phyloP scores from a whole-genome alignment of 2,329 filamentous ascomycete genomes.

The Talaromyces verruculosus region DNA sequence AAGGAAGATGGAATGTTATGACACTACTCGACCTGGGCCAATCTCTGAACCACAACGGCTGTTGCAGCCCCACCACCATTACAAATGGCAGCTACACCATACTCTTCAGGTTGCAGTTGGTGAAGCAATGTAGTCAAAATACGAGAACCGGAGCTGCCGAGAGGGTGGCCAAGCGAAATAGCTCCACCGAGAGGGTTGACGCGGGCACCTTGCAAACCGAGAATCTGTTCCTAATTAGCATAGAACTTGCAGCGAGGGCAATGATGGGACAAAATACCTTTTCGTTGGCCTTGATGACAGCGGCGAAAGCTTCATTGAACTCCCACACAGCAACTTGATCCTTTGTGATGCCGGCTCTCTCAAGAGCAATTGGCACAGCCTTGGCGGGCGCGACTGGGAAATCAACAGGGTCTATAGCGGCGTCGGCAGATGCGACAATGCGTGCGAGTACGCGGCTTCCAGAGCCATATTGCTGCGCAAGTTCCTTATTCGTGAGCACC shows the following conservation, averaged over 20 bases:
- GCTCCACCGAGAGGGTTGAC: conserved; percentile 89
- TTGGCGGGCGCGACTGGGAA: conserved; percentile 92
- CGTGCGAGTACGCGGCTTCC: conserved; percentile 80
- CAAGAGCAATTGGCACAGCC: conserved; percentile 84
- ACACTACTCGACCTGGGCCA: conserved; percentile 54
- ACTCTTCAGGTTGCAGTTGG: conserved; percentile 87
- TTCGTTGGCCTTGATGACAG: conserved; percentile 90
- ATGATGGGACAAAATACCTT: conserved; percentile 57
- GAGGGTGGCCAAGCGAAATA: conserved; percentile 85
- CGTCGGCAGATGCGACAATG: conserved; percentile 83
- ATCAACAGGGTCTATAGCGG: conserved; percentile 85
- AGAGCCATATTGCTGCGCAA: conserved; percentile 76
- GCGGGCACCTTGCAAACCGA: conserved; percentile 73
- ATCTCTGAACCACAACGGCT: conserved; percentile 84
- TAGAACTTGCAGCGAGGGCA: background rate
- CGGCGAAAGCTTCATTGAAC: conserved; percentile 97
- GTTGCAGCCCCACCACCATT: conserved; percentile 93
- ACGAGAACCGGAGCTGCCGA: conserved; percentile 89
- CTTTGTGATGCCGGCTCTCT: conserved; percentile 84
- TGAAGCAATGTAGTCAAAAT: conserved; percentile 89
- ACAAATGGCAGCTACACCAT: conserved; percentile 93
- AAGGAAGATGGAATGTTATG: background rate
- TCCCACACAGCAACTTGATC: conserved; percentile 95
- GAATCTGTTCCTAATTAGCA: conserved; percentile 53
- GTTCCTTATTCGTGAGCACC: conserved; percentile 75